Conservation (phyloP, 2,329 filamentous ascomycete species). For the Sporothrix pallida region DNA sequence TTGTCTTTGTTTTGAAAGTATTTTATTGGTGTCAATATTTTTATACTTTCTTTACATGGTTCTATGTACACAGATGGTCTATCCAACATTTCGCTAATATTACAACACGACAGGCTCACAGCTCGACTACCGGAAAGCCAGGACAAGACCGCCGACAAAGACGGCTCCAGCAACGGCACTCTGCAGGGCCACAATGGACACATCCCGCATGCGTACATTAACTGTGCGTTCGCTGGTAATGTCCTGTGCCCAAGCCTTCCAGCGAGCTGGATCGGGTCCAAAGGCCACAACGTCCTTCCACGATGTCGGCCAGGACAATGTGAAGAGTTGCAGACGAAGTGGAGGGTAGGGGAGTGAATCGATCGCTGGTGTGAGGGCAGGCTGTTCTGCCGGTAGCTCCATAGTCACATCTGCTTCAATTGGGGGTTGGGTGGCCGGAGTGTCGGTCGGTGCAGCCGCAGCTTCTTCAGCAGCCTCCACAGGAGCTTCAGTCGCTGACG, state of each 20-base stretch:
- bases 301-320: constrained; percentile 35
- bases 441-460: not conserved
- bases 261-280: constrained; percentile 51
- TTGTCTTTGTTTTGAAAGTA: not conserved
- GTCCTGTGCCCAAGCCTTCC: constrained; percentile 60
- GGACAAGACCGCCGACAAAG: constrained; percentile 30
- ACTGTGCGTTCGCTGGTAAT: constrained; percentile 70
- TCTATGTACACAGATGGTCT: not conserved
- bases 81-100: not conserved
- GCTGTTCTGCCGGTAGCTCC: not conserved
- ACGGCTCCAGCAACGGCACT: constrained; percentile 68
- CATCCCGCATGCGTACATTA: constrained; percentile 69
- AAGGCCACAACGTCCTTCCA: constrained; percentile 50
- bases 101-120: not conserved
- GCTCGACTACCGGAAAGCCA: constrained; percentile 25
- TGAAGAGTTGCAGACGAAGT: not conserved
- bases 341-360: not conserved
- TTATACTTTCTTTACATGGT: constrained; percentile 6
- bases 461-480: not conserved
- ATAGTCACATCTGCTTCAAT: not conserved
- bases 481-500: not conserved
- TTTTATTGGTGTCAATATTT: constrained; percentile 1
- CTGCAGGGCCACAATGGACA: constrained; percentile 72
- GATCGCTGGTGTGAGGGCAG: not conserved
- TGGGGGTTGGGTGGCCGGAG: not conserved